A percentile compares a stretch with the other conserved stretches of the same genome.
phyloP scores from a whole-genome alignment of 2,329 filamentous ascomycete genomes.

The Nigrospora sphaerica region DNA sequence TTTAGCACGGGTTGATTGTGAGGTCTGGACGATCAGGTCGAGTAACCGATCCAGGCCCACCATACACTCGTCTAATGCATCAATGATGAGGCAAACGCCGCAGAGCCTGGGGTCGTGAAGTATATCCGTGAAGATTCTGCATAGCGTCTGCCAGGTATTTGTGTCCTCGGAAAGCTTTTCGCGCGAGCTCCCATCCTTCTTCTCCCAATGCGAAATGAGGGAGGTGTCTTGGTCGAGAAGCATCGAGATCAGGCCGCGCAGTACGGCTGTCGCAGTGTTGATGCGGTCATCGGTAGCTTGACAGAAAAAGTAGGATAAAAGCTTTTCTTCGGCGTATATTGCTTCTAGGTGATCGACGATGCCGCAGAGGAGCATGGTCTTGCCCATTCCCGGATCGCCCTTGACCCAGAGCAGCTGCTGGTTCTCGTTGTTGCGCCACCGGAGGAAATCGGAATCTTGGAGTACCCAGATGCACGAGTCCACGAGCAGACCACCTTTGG shows the following conservation, averaged over 20 bases:
- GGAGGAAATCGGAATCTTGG: constrained; percentile 14
- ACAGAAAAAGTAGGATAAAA: too few species aligned
- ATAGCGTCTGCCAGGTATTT: constrained; percentile 30
- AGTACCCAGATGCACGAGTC: constrained; percentile 26
- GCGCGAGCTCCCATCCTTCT: constrained; percentile 21
- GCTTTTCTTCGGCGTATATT: too few species aligned
- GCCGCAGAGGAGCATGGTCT: too few species aligned
- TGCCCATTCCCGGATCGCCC: too few species aligned
- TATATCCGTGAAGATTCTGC: constrained; percentile 30
- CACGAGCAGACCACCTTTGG: too few species aligned
- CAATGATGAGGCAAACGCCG: constrained; percentile 29
- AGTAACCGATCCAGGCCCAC: constrained; percentile 22
- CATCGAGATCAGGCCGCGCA: too few species aligned
- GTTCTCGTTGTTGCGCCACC: constrained; percentile 14
- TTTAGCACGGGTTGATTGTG: too few species aligned
- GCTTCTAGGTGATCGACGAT: too few species aligned
- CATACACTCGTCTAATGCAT: constrained; percentile 39
- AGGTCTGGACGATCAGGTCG: constrained; percentile 23
- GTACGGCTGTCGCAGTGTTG: too few species aligned
- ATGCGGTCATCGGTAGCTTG: too few species aligned
- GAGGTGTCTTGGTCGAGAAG: too few species aligned
- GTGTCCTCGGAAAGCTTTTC: constrained; percentile 24
- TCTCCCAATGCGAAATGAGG: constrained; percentile 24
- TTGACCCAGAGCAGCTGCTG: too few species aligned
- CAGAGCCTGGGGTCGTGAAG: constrained; percentile 25